Evolutionary conservation across 1,284 basidiomycete species (phyloP), one percentile per base, ranked within the genome.

Genomic region (Gomphus bonarii): DNA sequence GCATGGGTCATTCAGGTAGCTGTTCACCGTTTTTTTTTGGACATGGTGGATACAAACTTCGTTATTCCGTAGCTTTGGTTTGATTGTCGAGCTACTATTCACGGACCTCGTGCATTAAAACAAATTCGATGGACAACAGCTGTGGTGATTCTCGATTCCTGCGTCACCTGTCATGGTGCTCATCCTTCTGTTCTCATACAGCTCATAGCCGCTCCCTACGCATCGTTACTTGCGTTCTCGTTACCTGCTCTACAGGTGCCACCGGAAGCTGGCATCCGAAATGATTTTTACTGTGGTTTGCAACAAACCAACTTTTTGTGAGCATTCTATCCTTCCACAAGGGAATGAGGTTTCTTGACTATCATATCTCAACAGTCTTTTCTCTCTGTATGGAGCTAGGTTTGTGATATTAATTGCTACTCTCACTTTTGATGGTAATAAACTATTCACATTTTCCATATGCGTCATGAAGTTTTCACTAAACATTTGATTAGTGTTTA

Each of bases 231-330:
- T 9, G 33, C 33, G 33, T 35, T 35, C 33, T 35, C 12, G 8
- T 35, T 35, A 10, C 11, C 42, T 67, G 61, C 8, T 52, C 49
- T 38, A 25, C 4, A 11, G 25, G 8, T 16, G 28, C 20, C 22
- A 7, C 16, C 47, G 25, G 10, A 18, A 40, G 52, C 33, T 20
- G 48, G 11, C 38, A 31, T 49, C 22, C 30, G 12, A 54, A 18
- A 30, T 28, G 59, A 42, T 36, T 51, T 28, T 35, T 33, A 35
- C 33, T 35, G 33, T 35, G 33, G 33, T 12, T 35, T 35, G 12
- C 8, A 12, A 35, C 33, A 35, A 9, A 35, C 25, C 25, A 28
- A 28, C 25, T 5, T 28, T 28, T 28, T 28, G 25, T 28, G 25
- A 28, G 25, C 5, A 28, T 28, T 5, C 25, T 28, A 28, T 28